A percentile compares a stretch with the other conserved stretches of the same genome.
Evolutionary conservation across 1,284 basidiomycete species (phyloP).

Genomic region (Rhodotorula glutinis): DNA sequence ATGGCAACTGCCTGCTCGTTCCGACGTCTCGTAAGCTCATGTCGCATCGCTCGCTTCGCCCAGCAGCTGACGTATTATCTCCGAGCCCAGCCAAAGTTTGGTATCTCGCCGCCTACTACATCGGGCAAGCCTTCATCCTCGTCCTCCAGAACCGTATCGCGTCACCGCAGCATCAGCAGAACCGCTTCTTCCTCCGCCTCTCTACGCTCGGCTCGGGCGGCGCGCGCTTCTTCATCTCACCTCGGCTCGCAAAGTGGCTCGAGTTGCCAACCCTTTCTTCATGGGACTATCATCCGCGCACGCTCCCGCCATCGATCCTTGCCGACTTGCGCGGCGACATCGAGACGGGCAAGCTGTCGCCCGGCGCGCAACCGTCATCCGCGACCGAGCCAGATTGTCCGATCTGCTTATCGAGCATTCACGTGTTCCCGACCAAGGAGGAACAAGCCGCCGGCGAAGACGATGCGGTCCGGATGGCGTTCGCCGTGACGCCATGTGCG

Average conservation of each 20-base stretch:
- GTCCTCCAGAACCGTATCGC: slow-evolving; percentile 37
- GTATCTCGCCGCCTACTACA: slow-evolving; percentile 41
- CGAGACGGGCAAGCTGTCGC: slow-evolving; percentile 16
- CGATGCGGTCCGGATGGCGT: slow-evolving; percentile 6
- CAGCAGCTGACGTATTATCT: too few species aligned
- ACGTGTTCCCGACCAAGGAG: slow-evolving; percentile 25
- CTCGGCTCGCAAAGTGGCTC: slow-evolving; percentile 4
- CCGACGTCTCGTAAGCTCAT: slow-evolving; percentile 41
- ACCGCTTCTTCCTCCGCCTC: slow-evolving; percentile 12
- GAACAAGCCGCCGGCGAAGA: slow-evolving; percentile 18
- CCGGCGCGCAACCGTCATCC: background rate
- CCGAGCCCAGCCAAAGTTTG: slow-evolving; percentile 39
- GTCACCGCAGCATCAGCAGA: slow-evolving; percentile 40
- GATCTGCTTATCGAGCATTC: slow-evolving; percentile 46
- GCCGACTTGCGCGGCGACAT: slow-evolving; percentile 16
- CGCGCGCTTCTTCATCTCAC: slow-evolving; percentile 45
- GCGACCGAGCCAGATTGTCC: slow-evolving; percentile 42
- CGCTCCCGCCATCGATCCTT: slow-evolving; percentile 11
- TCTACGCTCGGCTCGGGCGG: slow-evolving; percentile 23
- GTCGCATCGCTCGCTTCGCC: background rate
- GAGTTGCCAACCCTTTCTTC: slow-evolving; percentile 26
- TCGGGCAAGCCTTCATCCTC: slow-evolving; percentile 41
- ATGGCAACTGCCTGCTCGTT: slow-evolving; percentile 43
- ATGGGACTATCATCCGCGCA: slow-evolving; percentile 47
- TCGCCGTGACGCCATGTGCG: slow-evolving; percentile 45